Conservation (phyloP, 768 basidiomycete species). For the Tubosaeta sp. region DNA sequence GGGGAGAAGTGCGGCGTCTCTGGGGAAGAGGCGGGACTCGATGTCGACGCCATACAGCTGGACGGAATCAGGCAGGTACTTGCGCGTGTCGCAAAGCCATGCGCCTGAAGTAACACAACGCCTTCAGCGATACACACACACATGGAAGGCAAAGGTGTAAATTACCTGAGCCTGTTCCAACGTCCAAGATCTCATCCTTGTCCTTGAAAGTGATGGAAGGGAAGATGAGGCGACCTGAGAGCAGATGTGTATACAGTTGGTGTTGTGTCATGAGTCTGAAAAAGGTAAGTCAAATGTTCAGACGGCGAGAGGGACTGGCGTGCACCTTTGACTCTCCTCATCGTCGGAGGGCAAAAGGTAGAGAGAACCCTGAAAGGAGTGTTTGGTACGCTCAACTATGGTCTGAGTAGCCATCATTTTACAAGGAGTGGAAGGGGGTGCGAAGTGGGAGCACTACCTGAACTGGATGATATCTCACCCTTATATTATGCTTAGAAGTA, state of each 20-base stretch:
- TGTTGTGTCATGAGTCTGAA: slow-evolving; percentile 14
- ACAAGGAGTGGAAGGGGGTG: not conserved
- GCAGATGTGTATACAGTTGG: slow-evolving; percentile 14
- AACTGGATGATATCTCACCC: not conserved
- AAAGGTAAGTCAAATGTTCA: not conserved
- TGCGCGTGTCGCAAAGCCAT: slow-evolving; percentile 20
- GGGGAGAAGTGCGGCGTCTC: not conserved
- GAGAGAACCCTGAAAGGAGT: slow-evolving; percentile 16
- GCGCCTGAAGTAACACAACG: slow-evolving; percentile 4
- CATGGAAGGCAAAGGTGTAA: not conserved
- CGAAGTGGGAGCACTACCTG: not conserved
- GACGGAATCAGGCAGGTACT: slow-evolving; percentile 12
- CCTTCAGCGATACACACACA: not conserved
- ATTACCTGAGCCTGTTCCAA: slow-evolving; percentile 21
- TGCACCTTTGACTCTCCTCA: slow-evolving; percentile 22
- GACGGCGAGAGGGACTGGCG: no score
- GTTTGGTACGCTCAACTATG: slow-evolving; percentile 10
- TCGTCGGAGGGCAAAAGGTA: slow-evolving; percentile 27
- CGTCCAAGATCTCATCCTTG: slow-evolving; percentile 21
- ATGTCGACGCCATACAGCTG: slow-evolving; percentile 26
- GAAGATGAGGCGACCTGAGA: slow-evolving; percentile 21
- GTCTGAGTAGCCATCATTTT: not conserved
- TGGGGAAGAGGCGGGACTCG: slow-evolving; percentile 19
- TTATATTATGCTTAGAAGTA: not conserved
- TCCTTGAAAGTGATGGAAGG: slow-evolving; percentile 12